Conservation (phyloP, 768 basidiomycete genomes). For the Boletus speciosus region DNA sequence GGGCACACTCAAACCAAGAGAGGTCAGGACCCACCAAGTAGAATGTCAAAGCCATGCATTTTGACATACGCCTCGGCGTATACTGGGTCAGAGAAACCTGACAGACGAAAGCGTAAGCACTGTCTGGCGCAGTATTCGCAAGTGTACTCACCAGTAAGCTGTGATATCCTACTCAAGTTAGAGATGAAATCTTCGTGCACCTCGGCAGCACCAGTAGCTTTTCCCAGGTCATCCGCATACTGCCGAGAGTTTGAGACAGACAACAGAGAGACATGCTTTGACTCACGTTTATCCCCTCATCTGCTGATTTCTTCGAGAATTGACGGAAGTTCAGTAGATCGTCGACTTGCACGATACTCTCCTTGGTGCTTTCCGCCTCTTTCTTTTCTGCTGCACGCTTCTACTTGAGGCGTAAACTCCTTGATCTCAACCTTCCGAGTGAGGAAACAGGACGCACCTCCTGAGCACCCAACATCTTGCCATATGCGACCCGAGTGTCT, state of each 20-base stretch:
- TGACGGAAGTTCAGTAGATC: slow-evolving; percentile 91
- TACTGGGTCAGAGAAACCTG: slow-evolving; percentile 96
- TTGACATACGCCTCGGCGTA: slow-evolving; percentile 98
- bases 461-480: slow-evolving; percentile 93
- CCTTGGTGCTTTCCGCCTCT: slow-evolving; percentile 68
- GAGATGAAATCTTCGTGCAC: slow-evolving; percentile 91
- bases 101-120: not conserved
- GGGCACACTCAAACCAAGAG: not conserved
- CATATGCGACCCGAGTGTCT: slow-evolving; percentile 88
- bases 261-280: not conserved
- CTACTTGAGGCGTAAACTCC: slow-evolving; percentile 35
- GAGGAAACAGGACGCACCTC: slow-evolving; percentile 53
- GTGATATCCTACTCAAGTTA: slow-evolving; percentile 87
- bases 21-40: slow-evolving; percentile 57
- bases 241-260: slow-evolving; percentile 28
- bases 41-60: slow-evolving; percentile 96
- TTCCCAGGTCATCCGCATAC: slow-evolving; percentile 86
- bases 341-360: slow-evolving; percentile 81
- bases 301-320: slow-evolving; percentile 87
- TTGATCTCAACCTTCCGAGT: not conserved
- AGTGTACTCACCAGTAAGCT: slow-evolving; percentile 72
- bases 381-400: slow-evolving; percentile 91
- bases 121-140: not conserved
- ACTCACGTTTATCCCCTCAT: slow-evolving; percentile 72
- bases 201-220: slow-evolving; percentile 84